phyloP scores from a whole-genome alignment of 2,329 filamentous ascomycete species.

The Blastomyces silverae region DNA sequence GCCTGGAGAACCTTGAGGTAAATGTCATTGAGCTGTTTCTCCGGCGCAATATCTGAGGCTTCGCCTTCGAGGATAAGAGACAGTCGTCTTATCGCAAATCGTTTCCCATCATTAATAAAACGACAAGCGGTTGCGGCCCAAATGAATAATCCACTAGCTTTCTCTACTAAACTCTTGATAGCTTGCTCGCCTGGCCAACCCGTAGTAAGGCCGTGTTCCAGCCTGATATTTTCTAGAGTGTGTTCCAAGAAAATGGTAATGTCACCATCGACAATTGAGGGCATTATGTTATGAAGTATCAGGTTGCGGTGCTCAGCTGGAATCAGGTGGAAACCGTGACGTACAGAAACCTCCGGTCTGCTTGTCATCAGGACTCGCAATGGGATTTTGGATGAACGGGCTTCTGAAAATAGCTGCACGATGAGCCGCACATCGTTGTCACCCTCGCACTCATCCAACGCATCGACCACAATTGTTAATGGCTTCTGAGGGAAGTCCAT shows the following conservation, averaged over 20 bases:
- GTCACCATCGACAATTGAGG: conserved; percentile 24
- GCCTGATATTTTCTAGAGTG: conserved; percentile 21
- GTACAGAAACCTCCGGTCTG: conserved; percentile 26
- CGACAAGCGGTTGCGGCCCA: conserved; percentile 27
- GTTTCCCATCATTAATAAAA: conserved; percentile 24
- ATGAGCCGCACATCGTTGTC: too few species aligned
- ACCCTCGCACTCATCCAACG: too few species aligned
- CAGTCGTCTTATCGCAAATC: neutral
- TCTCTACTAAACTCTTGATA: conserved; percentile 26
- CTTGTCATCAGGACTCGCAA: too few species aligned
- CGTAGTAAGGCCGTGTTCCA: conserved; percentile 9
- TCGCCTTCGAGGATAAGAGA: neutral
- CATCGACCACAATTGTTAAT: too few species aligned
- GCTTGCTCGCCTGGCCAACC: conserved; percentile 25
- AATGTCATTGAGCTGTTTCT: conserved; percentile 3
- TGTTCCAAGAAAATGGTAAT: conserved; percentile 25
- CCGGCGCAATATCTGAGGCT: neutral
- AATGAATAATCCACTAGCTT: conserved; percentile 30
- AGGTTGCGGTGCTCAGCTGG: conserved; percentile 21
- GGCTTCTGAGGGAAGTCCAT: too few species aligned
- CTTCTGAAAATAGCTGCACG: too few species aligned
- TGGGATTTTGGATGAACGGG: too few species aligned
- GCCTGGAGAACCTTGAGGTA: conserved; percentile 1
- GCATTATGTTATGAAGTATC: conserved; percentile 24
- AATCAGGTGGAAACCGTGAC: conserved; percentile 22